Base-by-base conservation (phyloP, 768 basidiomycete genomes). In the Neoboletus magnificus region DNA sequence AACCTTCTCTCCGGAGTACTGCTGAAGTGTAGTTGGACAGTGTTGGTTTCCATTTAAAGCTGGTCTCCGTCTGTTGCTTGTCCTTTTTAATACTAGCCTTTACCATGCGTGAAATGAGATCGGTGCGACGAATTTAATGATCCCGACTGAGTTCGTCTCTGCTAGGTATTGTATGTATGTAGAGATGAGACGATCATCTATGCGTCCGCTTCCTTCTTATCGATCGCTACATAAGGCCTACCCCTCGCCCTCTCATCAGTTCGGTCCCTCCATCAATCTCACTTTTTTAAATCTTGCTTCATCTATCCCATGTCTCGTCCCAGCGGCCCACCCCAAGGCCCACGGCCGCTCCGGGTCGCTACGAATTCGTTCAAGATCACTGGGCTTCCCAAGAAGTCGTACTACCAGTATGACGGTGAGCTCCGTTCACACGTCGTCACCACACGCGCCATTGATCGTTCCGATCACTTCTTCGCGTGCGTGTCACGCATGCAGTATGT, bases 331-430 rank as follows among this genome's bases (percentile, higher is more conserved):
- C 51, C 52, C n/a, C 60, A 62, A 18, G 58, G 55, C 36, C 5
- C 50, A 4, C 50, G 58, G 1, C 60, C 56, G 7, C 59, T 71
- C 27, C 58, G 60, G n/a, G 74, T 75, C 4, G 15, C 49, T 0
- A 75, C 74, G 0, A 75, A 75, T 30, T 72, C 69, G 0, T 76
- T 69, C 53, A 66, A 65, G 47, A 62, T 75, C 20, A 62, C 58
- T 0, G 55, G 60, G 0, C 59, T 73, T 13, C 74, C 74, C 0
- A 53, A 27, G 23, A 67, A 58, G 6, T 0, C 20, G 0, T 72
- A 73, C 2, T 59, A 60, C 41, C 73, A 74, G 13, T 74, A 72
- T 36, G 71, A 72, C 27, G 71, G 71, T 74, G 50, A 64, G 57
- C 30, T 59, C 35, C 43, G 7, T 25, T 16, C n/a, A 29, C 43